These are phyloP conservation scores for Rosa hybrid DNA, from an alignment of 331 rosid species.

Conservation along the genomic window DNA sequence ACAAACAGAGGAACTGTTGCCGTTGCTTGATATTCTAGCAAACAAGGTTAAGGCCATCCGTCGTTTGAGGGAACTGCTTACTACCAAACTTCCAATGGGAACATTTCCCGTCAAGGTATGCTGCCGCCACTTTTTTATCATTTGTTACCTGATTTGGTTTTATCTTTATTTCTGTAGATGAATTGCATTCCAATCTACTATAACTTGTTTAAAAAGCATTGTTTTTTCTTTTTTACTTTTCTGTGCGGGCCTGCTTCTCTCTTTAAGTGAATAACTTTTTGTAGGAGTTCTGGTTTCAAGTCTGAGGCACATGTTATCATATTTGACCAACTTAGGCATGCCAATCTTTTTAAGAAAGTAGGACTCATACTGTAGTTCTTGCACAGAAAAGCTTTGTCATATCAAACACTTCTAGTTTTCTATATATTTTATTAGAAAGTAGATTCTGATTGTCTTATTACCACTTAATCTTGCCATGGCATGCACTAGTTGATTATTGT, in stretches of 20 bases:
- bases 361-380: neutral
- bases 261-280: neutral
- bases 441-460: neutral
- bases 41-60: conserved; percentile 97
- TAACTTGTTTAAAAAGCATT: neutral
- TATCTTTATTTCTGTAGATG: conserved; percentile 2
- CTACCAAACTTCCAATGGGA: conserved; percentile 94
- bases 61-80: conserved; percentile 93
- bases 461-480: neutral
- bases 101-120: conserved; percentile 97
- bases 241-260: neutral
- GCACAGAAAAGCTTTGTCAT: neutral
- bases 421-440: neutral
- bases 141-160: neutral
- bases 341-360: neutral
- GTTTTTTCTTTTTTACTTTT: neutral
- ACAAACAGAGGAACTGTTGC: conserved; percentile 80
- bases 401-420: neutral
- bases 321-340: neutral
- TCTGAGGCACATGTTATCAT: neutral
- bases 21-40: conserved; percentile 93
- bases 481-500: neutral
- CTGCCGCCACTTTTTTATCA: neutral
- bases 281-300: neutral
- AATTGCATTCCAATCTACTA: neutral